Conservation (phyloP, 306 rosid species). For the Vigna trinervia region DNA sequence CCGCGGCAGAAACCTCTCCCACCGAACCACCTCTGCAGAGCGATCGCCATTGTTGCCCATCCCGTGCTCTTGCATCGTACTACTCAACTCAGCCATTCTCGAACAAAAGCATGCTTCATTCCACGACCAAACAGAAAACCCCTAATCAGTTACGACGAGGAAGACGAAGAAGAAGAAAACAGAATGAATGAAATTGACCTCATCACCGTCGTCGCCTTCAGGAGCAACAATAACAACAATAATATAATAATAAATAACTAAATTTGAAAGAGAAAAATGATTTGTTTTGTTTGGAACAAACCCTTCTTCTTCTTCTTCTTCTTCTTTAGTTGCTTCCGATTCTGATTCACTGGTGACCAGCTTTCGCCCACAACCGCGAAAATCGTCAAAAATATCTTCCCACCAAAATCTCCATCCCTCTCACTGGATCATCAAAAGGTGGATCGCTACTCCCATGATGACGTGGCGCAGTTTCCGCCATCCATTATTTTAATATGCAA, state of each 20-base stretch:
- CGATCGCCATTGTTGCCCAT: slow-evolving; percentile 9
- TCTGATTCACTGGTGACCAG: slow-evolving; percentile 6
- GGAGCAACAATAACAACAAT: background rate
- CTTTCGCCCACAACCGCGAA: slow-evolving; percentile 50
- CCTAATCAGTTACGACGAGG: slow-evolving; percentile 23
- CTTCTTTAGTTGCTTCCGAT: slow-evolving; percentile 15
- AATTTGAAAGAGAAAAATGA: background rate
- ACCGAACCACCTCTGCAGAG: slow-evolving; percentile 37
- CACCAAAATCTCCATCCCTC: slow-evolving; percentile 19
- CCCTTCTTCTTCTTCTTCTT: background rate
- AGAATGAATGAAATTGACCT: background rate
- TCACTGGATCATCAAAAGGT: slow-evolving; percentile 46
- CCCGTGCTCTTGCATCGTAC: background rate
- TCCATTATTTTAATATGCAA: slow-evolving; percentile 26
- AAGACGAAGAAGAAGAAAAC: background rate
- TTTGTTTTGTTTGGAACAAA: background rate
- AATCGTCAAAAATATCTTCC: slow-evolving; percentile 51
- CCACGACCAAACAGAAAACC: slow-evolving; percentile 4
- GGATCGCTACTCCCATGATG: slow-evolving; percentile 43
- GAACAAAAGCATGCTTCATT: slow-evolving; percentile 42
- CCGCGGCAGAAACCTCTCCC: slow-evolving; percentile 54
- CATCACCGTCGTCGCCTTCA: background rate
- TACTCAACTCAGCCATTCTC: slow-evolving; percentile 56
- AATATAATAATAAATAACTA: too few species aligned
- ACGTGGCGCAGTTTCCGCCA: slow-evolving; percentile 56